These are phyloP conservation scores for Cajanus cajan DNA, from an alignment of 306 rosid genomes.

Conservation along the genomic window DNA sequence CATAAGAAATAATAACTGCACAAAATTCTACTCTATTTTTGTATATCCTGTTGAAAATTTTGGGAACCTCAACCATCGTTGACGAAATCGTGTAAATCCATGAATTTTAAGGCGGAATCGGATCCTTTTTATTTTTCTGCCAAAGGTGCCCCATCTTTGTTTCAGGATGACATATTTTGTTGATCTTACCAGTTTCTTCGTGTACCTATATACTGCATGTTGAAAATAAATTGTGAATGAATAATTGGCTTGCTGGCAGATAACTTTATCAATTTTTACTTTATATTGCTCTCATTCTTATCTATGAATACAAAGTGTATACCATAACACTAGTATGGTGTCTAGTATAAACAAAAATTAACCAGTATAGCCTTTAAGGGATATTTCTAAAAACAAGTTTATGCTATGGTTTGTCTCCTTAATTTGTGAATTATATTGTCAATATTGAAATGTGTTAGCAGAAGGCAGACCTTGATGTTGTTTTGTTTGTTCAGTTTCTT, in stretches of 20 bases:
- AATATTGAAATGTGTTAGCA: constrained; percentile 8
- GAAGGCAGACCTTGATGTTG: constrained; percentile 51
- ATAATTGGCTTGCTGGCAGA: neutral
- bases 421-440: neutral
- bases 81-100: constrained; percentile 70
- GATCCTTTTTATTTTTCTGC: constrained; percentile 62
- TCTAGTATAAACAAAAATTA: neutral
- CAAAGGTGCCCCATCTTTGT: constrained; percentile 52
- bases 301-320: neutral
- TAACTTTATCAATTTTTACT: neutral
- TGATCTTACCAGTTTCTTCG: constrained; percentile 45
- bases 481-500: constrained; percentile 36
- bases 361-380: neutral
- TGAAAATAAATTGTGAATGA: constrained; percentile 23
- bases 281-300: neutral
- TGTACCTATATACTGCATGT: constrained; percentile 49
- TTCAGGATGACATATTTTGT: constrained; percentile 47
- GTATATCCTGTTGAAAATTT: constrained; percentile 55
- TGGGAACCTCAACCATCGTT: constrained; percentile 70
- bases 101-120: constrained; percentile 58
- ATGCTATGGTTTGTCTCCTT: neutral
- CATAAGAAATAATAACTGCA: neutral
- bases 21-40: constrained; percentile 48
- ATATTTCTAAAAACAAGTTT: neutral
- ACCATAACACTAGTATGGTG: neutral